These are phyloP conservation scores for Exophiala sideris DNA, from an alignment of 2,329 filamentous ascomycete species.

Conservation along the genomic window DNA sequence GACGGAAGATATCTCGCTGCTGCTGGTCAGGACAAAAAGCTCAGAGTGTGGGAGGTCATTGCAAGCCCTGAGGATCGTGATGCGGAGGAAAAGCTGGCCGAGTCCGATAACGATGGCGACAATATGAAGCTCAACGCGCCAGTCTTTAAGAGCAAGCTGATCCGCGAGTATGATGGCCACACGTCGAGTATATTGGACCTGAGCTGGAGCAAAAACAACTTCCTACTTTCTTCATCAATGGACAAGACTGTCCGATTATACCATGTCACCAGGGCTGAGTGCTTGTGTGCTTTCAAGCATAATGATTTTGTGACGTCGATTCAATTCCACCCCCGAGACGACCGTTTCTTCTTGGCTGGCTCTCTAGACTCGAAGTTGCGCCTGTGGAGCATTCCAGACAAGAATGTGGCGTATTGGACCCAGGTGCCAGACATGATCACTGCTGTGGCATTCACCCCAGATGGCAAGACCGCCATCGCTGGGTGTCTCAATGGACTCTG, in stretches of 20 bases:
- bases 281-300: conserved; percentile 89
- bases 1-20: conserved; percentile 89
- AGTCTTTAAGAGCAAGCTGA: conserved; percentile 76
- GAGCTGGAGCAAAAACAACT: conserved; percentile 98
- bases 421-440: conserved; percentile 85
- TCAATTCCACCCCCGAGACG: conserved; percentile 88
- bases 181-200: conserved; percentile 82
- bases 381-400: conserved; percentile 96
- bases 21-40: conserved; percentile 81
- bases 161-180: conserved; percentile 79
- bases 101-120: conserved; percentile 45
- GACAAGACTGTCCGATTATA: conserved; percentile 94
- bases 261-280: conserved; percentile 83
- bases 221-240: conserved; percentile 92
- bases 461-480: conserved; percentile 84
- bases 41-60: conserved; percentile 87
- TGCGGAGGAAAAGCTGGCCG: conserved; percentile 69
- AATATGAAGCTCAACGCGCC: conserved; percentile 75
- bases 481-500: conserved; percentile 82
- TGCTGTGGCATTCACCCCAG: conserved; percentile 87
- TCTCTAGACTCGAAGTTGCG: conserved; percentile 84
- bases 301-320: conserved; percentile 94
- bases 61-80: conserved; percentile 75
- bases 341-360: conserved; percentile 93
- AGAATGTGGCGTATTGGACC: conserved; percentile 78